Evolutionary conservation across 202 grass and related monocot genomes (phyloP).

Genomic region (Schoenoplectus triqueter): DNA sequence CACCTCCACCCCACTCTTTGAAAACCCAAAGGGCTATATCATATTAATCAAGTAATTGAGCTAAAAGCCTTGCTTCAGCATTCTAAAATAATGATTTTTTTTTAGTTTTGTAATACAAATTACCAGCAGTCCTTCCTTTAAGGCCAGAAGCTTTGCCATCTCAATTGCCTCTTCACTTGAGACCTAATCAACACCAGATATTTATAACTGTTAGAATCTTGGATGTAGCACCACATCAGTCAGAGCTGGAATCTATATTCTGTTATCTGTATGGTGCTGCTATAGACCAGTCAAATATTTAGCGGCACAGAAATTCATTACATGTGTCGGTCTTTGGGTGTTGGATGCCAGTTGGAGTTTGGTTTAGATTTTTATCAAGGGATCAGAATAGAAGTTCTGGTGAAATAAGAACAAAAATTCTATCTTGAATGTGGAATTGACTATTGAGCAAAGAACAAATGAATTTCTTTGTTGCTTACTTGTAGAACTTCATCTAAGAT

Average conservation of each 20-base stretch:
- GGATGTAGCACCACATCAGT: not conserved
- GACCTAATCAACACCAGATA: constrained; percentile 41
- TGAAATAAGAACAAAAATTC: not conserved
- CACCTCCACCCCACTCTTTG: not conserved
- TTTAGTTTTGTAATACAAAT: not conserved
- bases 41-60: not conserved
- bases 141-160: constrained; percentile 58
- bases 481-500: constrained; percentile 55
- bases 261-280: not conserved
- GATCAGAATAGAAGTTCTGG: not conserved
- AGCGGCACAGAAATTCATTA: not conserved
- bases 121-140: constrained; percentile 61
- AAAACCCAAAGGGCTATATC: not conserved
- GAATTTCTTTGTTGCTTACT: constrained; percentile 38
- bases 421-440: not conserved
- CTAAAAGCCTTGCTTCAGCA: not conserved
- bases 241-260: not conserved
- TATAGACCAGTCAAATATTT: not conserved
- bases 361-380: not conserved
- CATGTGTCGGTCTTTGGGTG: not conserved
- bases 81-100: not conserved
- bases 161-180: constrained; percentile 64
- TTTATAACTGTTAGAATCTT: constrained; percentile 17
- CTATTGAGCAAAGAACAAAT: not conserved
- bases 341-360: not conserved